These are phyloP conservation scores for Heliamphora exappendiculata DNA, from an alignment of 148 eudicot genomes.

Conservation along the genomic window DNA sequence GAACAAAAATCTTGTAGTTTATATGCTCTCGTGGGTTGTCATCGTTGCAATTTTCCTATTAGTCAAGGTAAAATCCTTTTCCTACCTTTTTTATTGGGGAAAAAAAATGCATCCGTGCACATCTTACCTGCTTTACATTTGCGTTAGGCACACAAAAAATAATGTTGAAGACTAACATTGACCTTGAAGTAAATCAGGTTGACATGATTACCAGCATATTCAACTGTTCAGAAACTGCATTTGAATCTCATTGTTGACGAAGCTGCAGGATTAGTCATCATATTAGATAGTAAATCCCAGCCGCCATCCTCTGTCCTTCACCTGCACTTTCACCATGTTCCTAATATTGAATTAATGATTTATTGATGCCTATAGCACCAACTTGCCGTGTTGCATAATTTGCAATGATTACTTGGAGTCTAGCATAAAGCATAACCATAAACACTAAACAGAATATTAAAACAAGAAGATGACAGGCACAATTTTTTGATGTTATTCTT, in stretches of 20 bases:
- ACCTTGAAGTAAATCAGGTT: neutral
- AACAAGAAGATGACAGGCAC: neutral
- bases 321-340: neutral
- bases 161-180: neutral
- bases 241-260: neutral
- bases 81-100: neutral
- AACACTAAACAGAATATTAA: neutral
- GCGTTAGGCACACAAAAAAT: neutral
- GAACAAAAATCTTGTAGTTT: conserved; percentile 64
- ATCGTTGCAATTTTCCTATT: conserved; percentile 64
- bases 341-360: neutral
- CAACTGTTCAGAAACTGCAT: neutral
- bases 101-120: neutral
- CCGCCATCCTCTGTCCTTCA: neutral
- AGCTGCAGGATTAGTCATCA: neutral
- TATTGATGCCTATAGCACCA: neutral
- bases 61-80: conserved; percentile 55
- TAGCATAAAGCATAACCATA: neutral
- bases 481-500: neutral
- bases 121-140: neutral
- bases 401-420: neutral
- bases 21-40: conserved; percentile 89
- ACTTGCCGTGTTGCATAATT: neutral
- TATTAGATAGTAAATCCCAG: neutral
- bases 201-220: neutral